A percentile compares a stretch with the other conserved stretches of the same genome.
phyloP scores from a whole-genome alignment of 129 eudicot genomes.

The Artemisia annua region DNA sequence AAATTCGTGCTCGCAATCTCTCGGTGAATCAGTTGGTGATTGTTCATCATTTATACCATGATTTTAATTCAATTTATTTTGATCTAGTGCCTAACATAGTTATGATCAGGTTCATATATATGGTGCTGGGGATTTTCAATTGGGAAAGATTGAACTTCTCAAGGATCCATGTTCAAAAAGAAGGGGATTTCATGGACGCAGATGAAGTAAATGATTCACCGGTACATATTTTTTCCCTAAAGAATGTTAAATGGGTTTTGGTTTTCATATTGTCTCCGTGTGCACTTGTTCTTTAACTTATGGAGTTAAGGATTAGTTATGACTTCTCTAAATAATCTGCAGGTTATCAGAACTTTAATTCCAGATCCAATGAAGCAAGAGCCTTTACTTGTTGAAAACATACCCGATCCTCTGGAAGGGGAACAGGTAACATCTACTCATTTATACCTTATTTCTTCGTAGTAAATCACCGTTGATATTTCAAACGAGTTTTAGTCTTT shows the following conservation, averaged over 20 bases:
- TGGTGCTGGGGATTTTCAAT: conserved; percentile 96
- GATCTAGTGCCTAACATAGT: conserved; percentile 29
- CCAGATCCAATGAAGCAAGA: conserved; percentile 92
- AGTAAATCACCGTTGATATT: background rate
- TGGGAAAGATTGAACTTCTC: conserved; percentile 73
- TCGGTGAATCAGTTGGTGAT: conserved; percentile 88
- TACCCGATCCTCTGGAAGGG: conserved; percentile 86
- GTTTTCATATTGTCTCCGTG: background rate
- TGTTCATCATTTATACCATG: background rate
- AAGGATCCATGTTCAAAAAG: conserved; percentile 88
- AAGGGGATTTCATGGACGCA: conserved; percentile 81
- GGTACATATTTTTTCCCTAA: conserved; percentile 35
- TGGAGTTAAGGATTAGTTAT: too few relatives aligned
- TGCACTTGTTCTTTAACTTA: background rate
- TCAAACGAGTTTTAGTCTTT: too few relatives aligned
- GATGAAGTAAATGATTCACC: conserved; percentile 49
- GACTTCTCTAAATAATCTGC: conserved; percentile 3
- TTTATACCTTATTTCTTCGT: background rate
- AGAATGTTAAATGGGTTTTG: background rate
- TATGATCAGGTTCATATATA: conserved; percentile 81
- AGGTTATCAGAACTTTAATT: conserved; percentile 57
- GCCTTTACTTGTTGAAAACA: conserved; percentile 77
- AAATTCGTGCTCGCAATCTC: conserved; percentile 75
- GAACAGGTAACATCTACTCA: conserved; percentile 68
- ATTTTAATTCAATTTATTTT: background rate